Evolutionary conservation across 257 asterid genomes (phyloP).

Genomic region (Gardenia jasminoides): DNA sequence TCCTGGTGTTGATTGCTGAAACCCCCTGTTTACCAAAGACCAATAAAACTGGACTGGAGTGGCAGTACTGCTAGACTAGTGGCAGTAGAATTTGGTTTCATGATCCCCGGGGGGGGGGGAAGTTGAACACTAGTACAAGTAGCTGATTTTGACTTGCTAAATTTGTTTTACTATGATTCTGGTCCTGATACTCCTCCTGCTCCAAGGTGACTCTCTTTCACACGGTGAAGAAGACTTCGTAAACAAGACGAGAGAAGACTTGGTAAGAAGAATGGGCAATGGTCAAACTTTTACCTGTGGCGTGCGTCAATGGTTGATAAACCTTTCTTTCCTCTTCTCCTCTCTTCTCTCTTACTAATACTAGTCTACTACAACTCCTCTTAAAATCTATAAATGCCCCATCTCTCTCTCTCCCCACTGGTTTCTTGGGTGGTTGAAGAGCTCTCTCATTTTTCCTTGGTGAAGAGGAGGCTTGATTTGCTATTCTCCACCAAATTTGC

Average conservation of each 20-base stretch:
- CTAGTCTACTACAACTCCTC: neutral
- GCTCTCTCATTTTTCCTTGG: neutral
- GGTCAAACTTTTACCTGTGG: conserved; percentile 30
- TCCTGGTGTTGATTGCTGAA: neutral
- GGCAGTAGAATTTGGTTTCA: neutral
- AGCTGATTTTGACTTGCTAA: neutral
- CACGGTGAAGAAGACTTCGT: conserved; percentile 6
- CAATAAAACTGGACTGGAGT: neutral
- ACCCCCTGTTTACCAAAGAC: neutral
- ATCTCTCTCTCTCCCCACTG: neutral
- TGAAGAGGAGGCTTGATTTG: neutral
- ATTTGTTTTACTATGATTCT: neutral
- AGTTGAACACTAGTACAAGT: neutral
- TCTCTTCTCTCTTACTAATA: neutral
- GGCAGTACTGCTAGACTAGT: neutral
- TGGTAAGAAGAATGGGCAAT: conserved; percentile 17
- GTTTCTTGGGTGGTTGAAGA: neutral
- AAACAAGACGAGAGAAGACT: conserved; percentile 12
- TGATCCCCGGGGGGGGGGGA: neutral
- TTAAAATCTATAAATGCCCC: neutral
- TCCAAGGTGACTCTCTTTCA: neutral
- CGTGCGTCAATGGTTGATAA: conserved; percentile 33
- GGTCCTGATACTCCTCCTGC: neutral
- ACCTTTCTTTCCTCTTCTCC: conserved; percentile 5
- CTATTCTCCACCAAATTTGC: neutral